Percentiles rank a stretch among this genome's conserved stretches.
phyloP scores from a whole-genome alignment of 306 rosid genomes.

The Ormosia semicastrata region DNA sequence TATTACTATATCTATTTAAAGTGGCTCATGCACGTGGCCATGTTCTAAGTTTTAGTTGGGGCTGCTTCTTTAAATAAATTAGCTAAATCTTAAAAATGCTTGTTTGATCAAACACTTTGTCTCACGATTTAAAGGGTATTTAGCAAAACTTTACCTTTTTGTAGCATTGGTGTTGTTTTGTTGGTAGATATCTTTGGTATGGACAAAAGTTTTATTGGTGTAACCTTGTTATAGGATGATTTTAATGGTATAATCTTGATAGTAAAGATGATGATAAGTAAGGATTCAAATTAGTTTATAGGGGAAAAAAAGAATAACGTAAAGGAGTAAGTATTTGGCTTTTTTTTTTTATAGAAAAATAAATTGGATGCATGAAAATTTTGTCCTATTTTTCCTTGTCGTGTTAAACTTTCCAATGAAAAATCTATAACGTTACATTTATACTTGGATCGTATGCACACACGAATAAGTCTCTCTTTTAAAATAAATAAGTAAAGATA shows the following conservation, averaged over 20 bases:
- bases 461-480: too few relatives aligned
- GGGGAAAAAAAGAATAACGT: not conserved
- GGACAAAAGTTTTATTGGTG: not conserved
- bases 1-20: conserved; percentile 6
- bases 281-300: not conserved
- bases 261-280: not conserved
- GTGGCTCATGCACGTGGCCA: conserved; percentile 41
- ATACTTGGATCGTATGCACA: not conserved
- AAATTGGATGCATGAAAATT: not conserved
- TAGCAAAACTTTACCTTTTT: conserved; percentile 15
- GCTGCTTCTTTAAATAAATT: not conserved
- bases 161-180: not conserved
- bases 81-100: not conserved
- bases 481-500: too few relatives aligned
- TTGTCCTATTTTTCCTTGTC: not conserved
- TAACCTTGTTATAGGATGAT: not conserved
- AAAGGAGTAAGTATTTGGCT: not conserved
- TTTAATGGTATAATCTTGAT: not conserved
- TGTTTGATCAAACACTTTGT: not conserved
- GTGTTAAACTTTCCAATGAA: not conserved
- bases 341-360: not conserved
- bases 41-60: conserved; percentile 15
- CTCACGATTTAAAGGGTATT: not conserved
- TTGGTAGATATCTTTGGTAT: not conserved
- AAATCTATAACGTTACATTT: not conserved